Evolutionary conservation across 768 basidiomycete species (phyloP), one percentile per base, ranked within the genome.

Genomic region (Filobasidium floriforme): DNA sequence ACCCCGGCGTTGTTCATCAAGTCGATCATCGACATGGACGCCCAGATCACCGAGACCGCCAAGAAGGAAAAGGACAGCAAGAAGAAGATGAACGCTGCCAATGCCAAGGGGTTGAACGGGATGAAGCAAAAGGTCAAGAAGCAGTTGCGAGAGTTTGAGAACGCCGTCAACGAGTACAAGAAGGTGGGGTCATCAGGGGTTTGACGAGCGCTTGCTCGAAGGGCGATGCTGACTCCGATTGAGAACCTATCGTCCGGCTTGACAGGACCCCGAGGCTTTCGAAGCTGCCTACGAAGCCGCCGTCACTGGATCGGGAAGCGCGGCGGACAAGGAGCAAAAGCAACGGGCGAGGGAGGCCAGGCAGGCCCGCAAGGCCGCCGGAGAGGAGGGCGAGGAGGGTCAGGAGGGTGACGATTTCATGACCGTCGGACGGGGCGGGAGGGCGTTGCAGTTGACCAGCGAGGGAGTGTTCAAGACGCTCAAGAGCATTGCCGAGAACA

Each of bases 61-160:
- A 82, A 87, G 11, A 89, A 89, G 77, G 92, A 96, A 79, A 94
- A 93, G 79, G 87, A 88, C 67, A 87, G 90, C 11, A 89, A 89
- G 81, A 96, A 97, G 81, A 97, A 96, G 81, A 90, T 93, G 88
- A 94, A 92, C 63, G 75, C 91, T 1, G 88, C 84, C 68, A 93
- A 93, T 73, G 89, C 92, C 46, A 92, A 90, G 73, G 91, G 92
- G 1, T 83, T 98, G 70, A 97, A 91, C 61, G 89, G 89, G n/a
- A 89, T 97, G 87, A 97, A 93, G 81, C 94, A 98, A 80, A 96
- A 93, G 79, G 83, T 97, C 63, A 93, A 89, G 81, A 98, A 93
- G 81, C 84, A 88, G 11, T 73, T 83, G 63, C 94, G 92, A 79
- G 96, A 98, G 77, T 84, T 90, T 75, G 96, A 97, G 80, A 79